Base-by-base conservation (phyloP, 176 grass and related monocot genomes). In the Phyllostachys edulis region DNA sequence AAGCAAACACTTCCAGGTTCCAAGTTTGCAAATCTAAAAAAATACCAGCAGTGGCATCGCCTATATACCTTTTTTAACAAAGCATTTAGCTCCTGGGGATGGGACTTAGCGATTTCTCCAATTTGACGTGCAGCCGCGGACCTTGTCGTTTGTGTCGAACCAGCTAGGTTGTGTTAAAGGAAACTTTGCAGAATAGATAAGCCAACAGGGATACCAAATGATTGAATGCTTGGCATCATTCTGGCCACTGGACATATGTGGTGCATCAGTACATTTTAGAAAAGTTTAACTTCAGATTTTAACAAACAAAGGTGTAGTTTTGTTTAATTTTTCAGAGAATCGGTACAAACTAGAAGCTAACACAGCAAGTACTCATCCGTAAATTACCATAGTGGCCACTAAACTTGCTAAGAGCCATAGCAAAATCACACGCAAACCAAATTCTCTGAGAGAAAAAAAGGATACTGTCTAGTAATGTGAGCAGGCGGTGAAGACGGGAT, bases 401-500 rank as follows among this genome's bases (percentile, higher is more conserved):
- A 34, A 32, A 36, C 13, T 34, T 17, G 62, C 4, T 36, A 65
- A 6, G 54, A 56, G n/a, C 20, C 20, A 56, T n/a, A 56, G 20
- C 54, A 56, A 56, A 56, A 56, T 56, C 2, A 20, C 54, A 21
- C 11, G 29, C 44, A 2, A 27, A 75, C 61, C 72, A 54, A 65
- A 84, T 54, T 57, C 45, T 32, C 7, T 77, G 16, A 45, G 13
- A 54, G n/a, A n/a, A n/a, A 34, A 42, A 62, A 15, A 94, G 90
- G 85, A 94, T 97, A 97, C 95, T 97, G 85, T 99, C 96, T 67
- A 99, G 84, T 78, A 99, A 85, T 70, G 96, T 99, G 78, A 99
- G 96, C 34, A 99, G 85, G 47, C 93, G 96, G 84, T 99, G 96
- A 41, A 96, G 89, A 67, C 93, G 91, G 81, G 96, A 99, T 78